Conservation (phyloP, 1,139 yeast genomes). For the Geotrichum klebahnii region DNA sequence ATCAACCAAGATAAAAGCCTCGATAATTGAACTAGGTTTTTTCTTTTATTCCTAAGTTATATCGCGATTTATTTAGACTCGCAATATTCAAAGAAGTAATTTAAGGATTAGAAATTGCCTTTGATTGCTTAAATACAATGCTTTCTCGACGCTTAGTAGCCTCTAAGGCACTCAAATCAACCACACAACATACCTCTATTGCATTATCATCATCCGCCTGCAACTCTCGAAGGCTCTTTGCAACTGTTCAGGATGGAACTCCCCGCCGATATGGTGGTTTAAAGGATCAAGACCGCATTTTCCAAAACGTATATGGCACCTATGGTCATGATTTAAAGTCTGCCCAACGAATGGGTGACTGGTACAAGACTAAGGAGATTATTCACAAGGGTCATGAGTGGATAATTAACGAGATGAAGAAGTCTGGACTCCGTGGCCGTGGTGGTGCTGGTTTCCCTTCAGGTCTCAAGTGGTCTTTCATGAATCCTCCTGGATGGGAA, state of each 20-base stretch:
- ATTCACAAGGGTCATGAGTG: conserved; percentile 77
- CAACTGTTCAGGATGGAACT: conserved; percentile 35
- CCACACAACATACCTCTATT: conserved; percentile 6
- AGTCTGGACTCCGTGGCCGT: conserved; percentile 81
- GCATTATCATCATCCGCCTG: conserved; percentile 9
- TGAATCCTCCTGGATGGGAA: conserved; percentile 95
- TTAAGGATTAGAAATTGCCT: background rate
- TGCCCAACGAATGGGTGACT: conserved; percentile 77
- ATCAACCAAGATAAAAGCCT: no score
- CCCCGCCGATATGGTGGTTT: conserved; percentile 68
- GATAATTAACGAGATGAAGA: conserved; percentile 82
- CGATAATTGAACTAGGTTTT: no score
- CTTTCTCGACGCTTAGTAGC: conserved; percentile 21
- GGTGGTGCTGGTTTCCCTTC: conserved; percentile 94
- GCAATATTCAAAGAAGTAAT: background rate
- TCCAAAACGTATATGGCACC: conserved; percentile 72
- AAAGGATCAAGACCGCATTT: conserved; percentile 77
- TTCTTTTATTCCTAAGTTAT: background rate
- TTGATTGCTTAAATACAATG: conserved; percentile 15
- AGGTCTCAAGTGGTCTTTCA: conserved; percentile 85
- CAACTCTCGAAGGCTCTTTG: conserved; percentile 24
- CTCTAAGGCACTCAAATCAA: conserved; percentile 13
- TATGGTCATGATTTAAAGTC: conserved; percentile 72
- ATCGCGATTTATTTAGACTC: conserved; percentile 1
- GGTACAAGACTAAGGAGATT: conserved; percentile 86